Evolutionary conservation across 2,329 filamentous ascomycete species (phyloP).

Genomic region (Cercospora berteroae): DNA sequence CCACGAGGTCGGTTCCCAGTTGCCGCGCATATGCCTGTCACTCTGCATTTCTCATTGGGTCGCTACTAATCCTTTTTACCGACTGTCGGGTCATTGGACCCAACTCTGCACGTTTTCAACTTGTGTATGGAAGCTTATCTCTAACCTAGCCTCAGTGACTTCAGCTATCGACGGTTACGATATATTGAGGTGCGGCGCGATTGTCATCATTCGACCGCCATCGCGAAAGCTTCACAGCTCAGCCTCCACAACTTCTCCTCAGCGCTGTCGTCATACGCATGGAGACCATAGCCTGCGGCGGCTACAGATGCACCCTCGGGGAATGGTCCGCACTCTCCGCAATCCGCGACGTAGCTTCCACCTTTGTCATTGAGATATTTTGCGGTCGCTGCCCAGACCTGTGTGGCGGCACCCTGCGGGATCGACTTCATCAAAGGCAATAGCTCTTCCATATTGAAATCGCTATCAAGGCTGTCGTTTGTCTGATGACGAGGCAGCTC

Average conservation of each 20-base stretch:
- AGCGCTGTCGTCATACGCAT: constrained; percentile 42
- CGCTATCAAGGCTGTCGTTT: constrained; percentile 5
- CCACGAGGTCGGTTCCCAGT: background rate
- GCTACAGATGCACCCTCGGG: constrained; percentile 24
- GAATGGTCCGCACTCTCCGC: constrained; percentile 37
- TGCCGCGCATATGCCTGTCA: background rate
- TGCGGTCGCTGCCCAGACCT: constrained; percentile 47
- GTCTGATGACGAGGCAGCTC: background rate
- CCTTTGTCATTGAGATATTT: constrained; percentile 44
- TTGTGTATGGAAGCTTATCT: background rate
- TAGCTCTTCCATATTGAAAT: constrained; percentile 5
- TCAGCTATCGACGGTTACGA: background rate
- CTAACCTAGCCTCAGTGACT: background rate
- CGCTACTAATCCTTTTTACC: background rate
- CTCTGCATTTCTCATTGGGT: background rate
- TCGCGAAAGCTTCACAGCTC: constrained; percentile 36
- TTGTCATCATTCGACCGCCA: constrained; percentile 16
- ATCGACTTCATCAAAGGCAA: constrained; percentile 21
- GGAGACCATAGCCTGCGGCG: constrained; percentile 37
- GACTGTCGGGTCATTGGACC: background rate
- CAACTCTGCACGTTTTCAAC: background rate
- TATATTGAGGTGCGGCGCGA: background rate
- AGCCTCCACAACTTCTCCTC: constrained; percentile 48
- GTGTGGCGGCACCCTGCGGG: constrained; percentile 53
- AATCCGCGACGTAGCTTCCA: constrained; percentile 47